Evolutionary conservation across 495 filamentous ascomycete genomes (phyloP), one percentile per base, ranked within the genome.

Genomic region (Thermothielavioides terrestris): DNA sequence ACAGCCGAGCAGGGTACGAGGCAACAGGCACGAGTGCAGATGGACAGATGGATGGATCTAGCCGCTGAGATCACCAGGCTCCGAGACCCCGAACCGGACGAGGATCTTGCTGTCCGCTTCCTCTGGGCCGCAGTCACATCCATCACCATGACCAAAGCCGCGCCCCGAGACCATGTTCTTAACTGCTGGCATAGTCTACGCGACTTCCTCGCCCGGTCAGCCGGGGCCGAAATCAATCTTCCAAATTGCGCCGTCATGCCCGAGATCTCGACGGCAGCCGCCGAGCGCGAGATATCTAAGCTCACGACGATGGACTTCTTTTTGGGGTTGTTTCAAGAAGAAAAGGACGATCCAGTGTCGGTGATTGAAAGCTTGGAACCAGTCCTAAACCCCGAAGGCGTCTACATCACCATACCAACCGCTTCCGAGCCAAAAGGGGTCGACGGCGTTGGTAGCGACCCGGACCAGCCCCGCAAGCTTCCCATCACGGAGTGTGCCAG

Each of bases 231-330:
- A 2, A 81, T 97, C 47, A 72, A 71, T 32, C 75, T 98, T 6
- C 81, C 82, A 14, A 97, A 97, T 57, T 96, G 94, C 59, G 77
- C 78, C 1, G 75, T 86, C 34, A 95, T 99, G 82, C 82, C 89
- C 1, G 88, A 96, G 61, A 74, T 99, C 15, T 96, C 94, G 0
- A 71, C 76, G 4, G 75, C 74, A 11, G 85, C 86, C 3, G 81
- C 90, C 11, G 89, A 95, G 39, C 82, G 88, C 26, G 92, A 99
- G 59, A 85, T 95, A 22, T 87, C 86, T 38, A 86, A 89, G 60
- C 72, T 97, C 12, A 94, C 86, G 12, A 97, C 89, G 0, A 89
- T 92, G 80, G 94, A 95, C 58, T 97, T 95, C 67, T 97, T 99
- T 67, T 73, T 85, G 51, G 84, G 80, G 25, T 79, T 99, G 1